phyloP scores from a whole-genome alignment of 441 rosid genomes.

The Populus trichocarpa region DNA sequence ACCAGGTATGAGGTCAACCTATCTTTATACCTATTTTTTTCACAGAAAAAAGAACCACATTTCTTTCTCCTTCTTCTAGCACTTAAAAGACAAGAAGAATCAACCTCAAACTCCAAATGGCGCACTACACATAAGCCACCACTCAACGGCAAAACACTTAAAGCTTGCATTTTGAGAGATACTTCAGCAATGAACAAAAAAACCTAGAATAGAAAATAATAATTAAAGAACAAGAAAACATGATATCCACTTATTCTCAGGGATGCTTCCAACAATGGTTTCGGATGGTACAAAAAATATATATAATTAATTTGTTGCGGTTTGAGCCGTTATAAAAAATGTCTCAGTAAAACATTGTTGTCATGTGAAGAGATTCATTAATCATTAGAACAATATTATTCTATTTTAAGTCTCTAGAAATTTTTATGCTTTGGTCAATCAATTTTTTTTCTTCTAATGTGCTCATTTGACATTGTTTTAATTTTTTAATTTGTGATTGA shows the following conservation, averaged over 20 bases:
- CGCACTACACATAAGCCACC: constrained; percentile 46
- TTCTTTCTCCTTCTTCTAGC: constrained; percentile 28
- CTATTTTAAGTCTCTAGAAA: too few relatives aligned
- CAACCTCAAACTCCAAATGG: constrained; percentile 43
- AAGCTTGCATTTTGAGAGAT: constrained; percentile 56
- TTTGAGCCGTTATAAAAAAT: too few relatives aligned
- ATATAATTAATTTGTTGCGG: too few relatives aligned
- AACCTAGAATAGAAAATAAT: constrained; percentile 21
- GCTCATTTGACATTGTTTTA: too few relatives aligned
- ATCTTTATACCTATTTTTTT: too few relatives aligned
- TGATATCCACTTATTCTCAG: constrained; percentile 17
- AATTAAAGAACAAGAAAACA: constrained; percentile 16
- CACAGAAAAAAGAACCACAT: constrained; percentile 3
- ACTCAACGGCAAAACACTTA: constrained; percentile 44
- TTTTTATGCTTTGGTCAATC: too few relatives aligned
- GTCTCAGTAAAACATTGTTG: too few relatives aligned
- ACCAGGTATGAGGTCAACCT: too few relatives aligned
- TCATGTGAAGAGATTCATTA: too few relatives aligned
- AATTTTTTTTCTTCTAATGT: too few relatives aligned
- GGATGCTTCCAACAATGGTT: neutral
- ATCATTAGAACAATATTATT: too few relatives aligned
- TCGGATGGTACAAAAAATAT: neutral
- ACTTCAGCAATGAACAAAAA: constrained; percentile 8
- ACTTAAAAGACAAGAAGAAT: constrained; percentile 29
- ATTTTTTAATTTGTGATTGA: too few relatives aligned